Evolutionary conservation across 2,329 filamentous ascomycete species (phyloP), one percentile per base, ranked within the genome.

Genomic region (Fusarium duplospermum): DNA sequence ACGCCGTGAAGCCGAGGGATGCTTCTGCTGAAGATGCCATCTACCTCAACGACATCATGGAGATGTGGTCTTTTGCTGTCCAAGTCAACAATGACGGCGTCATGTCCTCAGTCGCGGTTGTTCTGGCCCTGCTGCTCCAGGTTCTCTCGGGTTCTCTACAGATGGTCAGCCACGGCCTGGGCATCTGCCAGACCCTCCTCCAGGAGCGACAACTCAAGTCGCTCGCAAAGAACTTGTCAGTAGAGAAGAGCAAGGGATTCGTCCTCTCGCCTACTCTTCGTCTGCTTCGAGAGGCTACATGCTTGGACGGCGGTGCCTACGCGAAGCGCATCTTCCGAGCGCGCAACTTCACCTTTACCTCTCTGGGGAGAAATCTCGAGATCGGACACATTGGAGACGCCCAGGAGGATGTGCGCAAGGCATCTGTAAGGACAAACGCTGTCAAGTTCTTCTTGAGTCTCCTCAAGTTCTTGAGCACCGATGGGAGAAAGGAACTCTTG

Each of bases 211-310:
- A 98, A 75, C 87, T 95, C 72, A 94, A 95, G 76, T 89, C 97
- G 4, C 84, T 98, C 27, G 91, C 94, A 35, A 91, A 92, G 69
- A 94, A 94, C 69, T 84, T 98, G 20, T 92, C 93, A 4, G 91
- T 94, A 0, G 92, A 93, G 27, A 95, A 94, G 82, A 89, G 91
- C 57, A 98, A 97, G 80, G 94, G 95, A 42, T 94, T 94, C 82
- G 86, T 98, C 67, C 95, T 98, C 70, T 96, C 94, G 4, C 96
- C 96, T 1, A 95, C 93, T 27, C 85, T 99, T 67, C 91, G 96
- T 66, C 85, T 99, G 61, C 88, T 99, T 69, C 93, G 92, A 61
- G 96, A 99, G 83, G 88, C 95, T n/a, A 90, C 94, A 18, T 91
- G 88, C 64, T 93, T 98, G 73, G 95, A 98, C 82, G 95, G 95